Percentiles rank a stretch among this genome's conserved stretches.
Conservation (phyloP, 2,329 filamentous ascomycete species). For the Alternaria sp. region DNA sequence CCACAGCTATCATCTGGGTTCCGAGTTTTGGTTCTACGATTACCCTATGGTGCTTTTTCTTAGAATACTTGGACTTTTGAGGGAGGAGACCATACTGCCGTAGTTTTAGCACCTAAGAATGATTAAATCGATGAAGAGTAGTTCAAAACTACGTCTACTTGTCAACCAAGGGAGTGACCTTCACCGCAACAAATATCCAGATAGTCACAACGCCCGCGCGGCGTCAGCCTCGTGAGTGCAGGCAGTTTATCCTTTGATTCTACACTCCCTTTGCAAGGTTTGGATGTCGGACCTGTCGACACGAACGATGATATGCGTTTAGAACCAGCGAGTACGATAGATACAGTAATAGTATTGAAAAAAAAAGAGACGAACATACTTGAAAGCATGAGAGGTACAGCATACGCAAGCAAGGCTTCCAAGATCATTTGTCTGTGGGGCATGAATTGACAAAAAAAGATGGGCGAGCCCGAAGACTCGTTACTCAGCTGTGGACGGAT, state of each 20-base stretch:
- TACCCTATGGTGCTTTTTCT: not conserved
- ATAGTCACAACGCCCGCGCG: not conserved
- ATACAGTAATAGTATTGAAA: too few relatives aligned
- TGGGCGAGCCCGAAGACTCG: not conserved
- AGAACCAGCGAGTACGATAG: too few relatives aligned
- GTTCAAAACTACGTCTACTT: not conserved
- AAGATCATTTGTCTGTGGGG: not conserved
- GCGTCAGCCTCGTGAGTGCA: not conserved
- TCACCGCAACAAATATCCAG: not conserved
- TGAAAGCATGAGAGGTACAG: too few relatives aligned
- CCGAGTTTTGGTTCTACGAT: not conserved
- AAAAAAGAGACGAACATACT: too few relatives aligned
- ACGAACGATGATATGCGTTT: too few relatives aligned
- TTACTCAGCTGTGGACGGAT: constrained; percentile 4
- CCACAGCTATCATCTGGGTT: not conserved
- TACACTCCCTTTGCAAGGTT: not conserved
- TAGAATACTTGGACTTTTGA: not conserved
- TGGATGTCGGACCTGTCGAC: too few relatives aligned
- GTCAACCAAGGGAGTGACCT: not conserved
- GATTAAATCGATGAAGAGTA: not conserved
- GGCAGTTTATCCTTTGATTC: not conserved
- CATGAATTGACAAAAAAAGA: not conserved
- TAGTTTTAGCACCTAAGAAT: not conserved
- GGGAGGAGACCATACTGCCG: not conserved
- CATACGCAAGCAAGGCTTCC: too few relatives aligned